These are phyloP conservation scores for Penicillium atrosanguineum DNA, from an alignment of 495 filamentous ascomycete species.

Conservation along the genomic window DNA sequence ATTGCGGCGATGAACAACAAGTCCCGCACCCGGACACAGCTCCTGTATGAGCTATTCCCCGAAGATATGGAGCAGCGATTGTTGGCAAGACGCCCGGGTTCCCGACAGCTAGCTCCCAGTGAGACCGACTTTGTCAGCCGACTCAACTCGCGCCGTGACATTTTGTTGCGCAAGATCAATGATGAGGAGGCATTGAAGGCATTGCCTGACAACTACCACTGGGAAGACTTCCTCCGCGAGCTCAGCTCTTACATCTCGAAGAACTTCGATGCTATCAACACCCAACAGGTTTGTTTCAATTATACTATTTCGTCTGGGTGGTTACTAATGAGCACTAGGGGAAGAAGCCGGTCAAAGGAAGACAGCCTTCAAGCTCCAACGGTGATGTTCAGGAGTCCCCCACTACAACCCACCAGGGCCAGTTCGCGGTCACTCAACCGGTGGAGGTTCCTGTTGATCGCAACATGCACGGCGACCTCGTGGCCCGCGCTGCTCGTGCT, in stretches of 20 bases:
- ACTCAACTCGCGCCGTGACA: slow-evolving; percentile 61
- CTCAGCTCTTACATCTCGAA: slow-evolving; percentile 73
- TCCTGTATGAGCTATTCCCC: slow-evolving; percentile 74
- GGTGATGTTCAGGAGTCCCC: slow-evolving; percentile 39
- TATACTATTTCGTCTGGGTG: neutral
- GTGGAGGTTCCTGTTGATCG: slow-evolving; percentile 42
- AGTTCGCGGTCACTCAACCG: slow-evolving; percentile 44
- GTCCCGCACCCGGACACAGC: slow-evolving; percentile 61
- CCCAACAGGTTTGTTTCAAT: slow-evolving; percentile 39
- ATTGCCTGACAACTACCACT: slow-evolving; percentile 74
- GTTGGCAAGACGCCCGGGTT: slow-evolving; percentile 61
- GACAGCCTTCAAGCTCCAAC: slow-evolving; percentile 41
- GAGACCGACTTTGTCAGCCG: slow-evolving; percentile 74
- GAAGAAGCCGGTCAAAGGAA: slow-evolving; percentile 44
- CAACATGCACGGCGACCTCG: slow-evolving; percentile 52
- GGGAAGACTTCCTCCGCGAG: slow-evolving; percentile 72
- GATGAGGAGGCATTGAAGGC: slow-evolving; percentile 59
- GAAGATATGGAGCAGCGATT: slow-evolving; percentile 62
- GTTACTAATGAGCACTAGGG: slow-evolving; percentile 31
- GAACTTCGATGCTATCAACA: slow-evolving; percentile 65
- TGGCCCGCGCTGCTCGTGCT: slow-evolving; percentile 51
- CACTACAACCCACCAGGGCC: slow-evolving; percentile 42
- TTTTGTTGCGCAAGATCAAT: slow-evolving; percentile 61
- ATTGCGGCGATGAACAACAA: slow-evolving; percentile 68
- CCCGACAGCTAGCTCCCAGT: slow-evolving; percentile 60